Conservation (phyloP, 2,329 filamentous ascomycete species). For the Xylaria sp. region DNA sequence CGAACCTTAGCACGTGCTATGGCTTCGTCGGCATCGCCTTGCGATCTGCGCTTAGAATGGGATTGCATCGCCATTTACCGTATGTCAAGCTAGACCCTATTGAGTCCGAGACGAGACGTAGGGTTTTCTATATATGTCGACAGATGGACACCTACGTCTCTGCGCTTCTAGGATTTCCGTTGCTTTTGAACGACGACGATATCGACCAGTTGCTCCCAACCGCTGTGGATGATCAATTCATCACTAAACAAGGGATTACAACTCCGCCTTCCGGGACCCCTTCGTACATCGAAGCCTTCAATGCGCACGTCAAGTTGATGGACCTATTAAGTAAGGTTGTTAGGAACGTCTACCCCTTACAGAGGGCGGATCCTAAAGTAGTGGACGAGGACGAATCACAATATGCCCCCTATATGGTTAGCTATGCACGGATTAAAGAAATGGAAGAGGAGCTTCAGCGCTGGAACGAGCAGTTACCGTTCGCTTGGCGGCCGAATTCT, state of each 20-base stretch:
- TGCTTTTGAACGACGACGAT: conserved; percentile 71
- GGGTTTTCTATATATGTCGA: conserved; percentile 74
- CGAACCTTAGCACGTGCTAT: conserved; percentile 82
- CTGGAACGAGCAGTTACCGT: conserved; percentile 75
- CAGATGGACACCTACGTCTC: conserved; percentile 78
- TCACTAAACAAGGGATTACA: conserved; percentile 67
- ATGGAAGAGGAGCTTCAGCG: conserved; percentile 71
- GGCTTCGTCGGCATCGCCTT: conserved; percentile 82
- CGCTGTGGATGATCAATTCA: conserved; percentile 74
- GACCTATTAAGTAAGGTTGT: conserved; percentile 72
- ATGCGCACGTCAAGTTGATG: conserved; percentile 72
- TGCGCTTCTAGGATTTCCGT: conserved; percentile 72
- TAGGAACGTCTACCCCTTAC: conserved; percentile 73
- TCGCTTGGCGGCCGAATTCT: conserved; percentile 79
- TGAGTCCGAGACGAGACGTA: conserved; percentile 70
- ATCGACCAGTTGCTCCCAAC: conserved; percentile 73
- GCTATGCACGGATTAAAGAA: conserved; percentile 70
- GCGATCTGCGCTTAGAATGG: conserved; percentile 79
- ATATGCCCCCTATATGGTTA: conserved; percentile 68
- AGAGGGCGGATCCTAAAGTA: conserved; percentile 61
- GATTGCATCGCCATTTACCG: conserved; percentile 77
- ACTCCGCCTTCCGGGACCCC: conserved; percentile 65
- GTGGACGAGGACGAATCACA: conserved; percentile 53
- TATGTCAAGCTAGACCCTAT: conserved; percentile 71
- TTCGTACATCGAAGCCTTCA: conserved; percentile 72